Base-by-base conservation (phyloP, 371 early-diverging fungal species). In the Lichtheimia ramosa region DNA sequence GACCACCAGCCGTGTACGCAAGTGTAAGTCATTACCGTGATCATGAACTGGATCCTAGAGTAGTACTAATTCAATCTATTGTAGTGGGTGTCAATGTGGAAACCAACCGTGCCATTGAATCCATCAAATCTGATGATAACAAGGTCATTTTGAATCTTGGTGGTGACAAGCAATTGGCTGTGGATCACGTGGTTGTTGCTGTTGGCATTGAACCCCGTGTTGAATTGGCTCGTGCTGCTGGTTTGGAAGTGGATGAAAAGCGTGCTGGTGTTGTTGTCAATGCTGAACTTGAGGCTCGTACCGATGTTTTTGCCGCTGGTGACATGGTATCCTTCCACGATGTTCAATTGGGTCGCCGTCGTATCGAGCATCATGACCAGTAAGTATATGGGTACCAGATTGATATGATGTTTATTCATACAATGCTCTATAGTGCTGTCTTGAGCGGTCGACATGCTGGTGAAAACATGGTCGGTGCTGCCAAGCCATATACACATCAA, bases 301-400 rank as follows among this genome's bases (percentile, higher is more conserved):
- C 69, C 24, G 85, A 89, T 63, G 89, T 91, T 18, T 91, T 80
- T 73, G 87, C 79, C 58, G 92, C 92, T 48, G 92, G 92, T 58
- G 92, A 91, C 63, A 86, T 85, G 71, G 81, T 83, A 10, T 84
- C 85, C 2, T 91, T 82, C 82, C 87, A 90, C 63, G 92, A 91
- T 65, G 70, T 85, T n/a, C 82, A 84, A 20, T 72, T 91, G 7
- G 90, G 92, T 40, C 83, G 89, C 56, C 85, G 92, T 40, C 85
- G 92, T 59, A 86, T 89, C 25, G 91, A 91, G 68, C 92, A 89
- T 61, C 83, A 89, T 54, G 90, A 88, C 59, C 85, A 86, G 69
- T 75, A 63, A 66, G 65, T 59, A 13, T 7, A n/a, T n/a, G n/a
- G n/a, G n/a, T n/a, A n/a, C n/a, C n/a, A n/a, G n/a, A n/a, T n/a